phyloP scores from a whole-genome alignment of 257 asterid species.

The Solanum lycopersicoides region DNA sequence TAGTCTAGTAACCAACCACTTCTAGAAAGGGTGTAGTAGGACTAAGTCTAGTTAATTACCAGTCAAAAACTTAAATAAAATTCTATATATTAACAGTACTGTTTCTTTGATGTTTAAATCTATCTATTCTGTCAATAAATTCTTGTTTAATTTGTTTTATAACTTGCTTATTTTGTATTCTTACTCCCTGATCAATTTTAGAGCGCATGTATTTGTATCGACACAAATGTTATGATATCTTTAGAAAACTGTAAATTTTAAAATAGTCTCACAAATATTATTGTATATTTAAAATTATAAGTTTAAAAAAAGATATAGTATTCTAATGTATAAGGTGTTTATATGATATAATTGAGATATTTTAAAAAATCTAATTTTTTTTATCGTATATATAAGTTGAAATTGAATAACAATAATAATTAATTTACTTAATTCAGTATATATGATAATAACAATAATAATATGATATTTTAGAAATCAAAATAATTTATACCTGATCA shows the following conservation, averaged over 20 bases:
- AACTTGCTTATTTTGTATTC: too few species aligned
- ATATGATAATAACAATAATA: too few species aligned
- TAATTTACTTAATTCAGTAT: too few species aligned
- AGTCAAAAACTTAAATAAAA: neutral
- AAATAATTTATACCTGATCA: too few species aligned
- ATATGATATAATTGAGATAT: neutral
- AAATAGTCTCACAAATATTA: neutral
- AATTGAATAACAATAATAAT: neutral
- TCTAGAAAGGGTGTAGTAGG: neutral
- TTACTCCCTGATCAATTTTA: neutral
- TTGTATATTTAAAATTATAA: neutral
- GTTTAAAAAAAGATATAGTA: neutral
- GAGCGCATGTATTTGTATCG: neutral
- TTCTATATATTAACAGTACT: too few species aligned
- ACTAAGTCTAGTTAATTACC: neutral
- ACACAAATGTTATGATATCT: neutral
- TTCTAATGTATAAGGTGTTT: neutral
- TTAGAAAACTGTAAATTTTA: neutral
- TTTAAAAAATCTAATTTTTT: neutral
- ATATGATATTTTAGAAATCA: too few species aligned
- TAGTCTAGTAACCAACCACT: neutral
- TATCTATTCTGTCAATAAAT: too few species aligned
- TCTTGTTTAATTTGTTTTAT: too few species aligned
- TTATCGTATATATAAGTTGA: neutral
- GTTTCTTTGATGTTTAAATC: too few species aligned